A percentile compares a stretch with the other conserved stretches of the same genome.
These are phyloP conservation scores for Malus orientalis DNA, from an alignment of 306 rosid genomes.

Conservation along the genomic window DNA sequence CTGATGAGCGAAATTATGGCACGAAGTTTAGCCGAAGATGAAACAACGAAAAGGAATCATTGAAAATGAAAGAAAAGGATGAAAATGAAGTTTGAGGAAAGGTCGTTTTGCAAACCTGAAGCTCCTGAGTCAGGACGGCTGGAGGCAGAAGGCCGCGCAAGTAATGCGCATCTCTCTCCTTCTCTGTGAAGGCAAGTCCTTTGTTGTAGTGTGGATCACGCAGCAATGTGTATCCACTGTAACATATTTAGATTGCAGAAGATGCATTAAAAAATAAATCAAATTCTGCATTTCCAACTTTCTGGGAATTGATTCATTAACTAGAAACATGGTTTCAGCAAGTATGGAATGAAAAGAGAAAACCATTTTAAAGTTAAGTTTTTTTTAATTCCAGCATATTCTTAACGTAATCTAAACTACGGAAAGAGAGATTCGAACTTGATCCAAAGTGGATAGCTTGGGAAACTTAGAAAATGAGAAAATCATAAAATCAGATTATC, in stretches of 20 bases:
- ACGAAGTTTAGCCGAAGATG: neutral
- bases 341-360: neutral
- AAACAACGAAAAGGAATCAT: neutral
- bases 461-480: neutral
- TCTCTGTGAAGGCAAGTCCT: conserved; percentile 80
- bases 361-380: neutral
- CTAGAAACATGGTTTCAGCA: neutral
- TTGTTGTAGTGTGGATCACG: conserved; percentile 95
- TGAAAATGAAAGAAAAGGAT: neutral
- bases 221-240: conserved; percentile 71
- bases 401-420: too few relatives aligned
- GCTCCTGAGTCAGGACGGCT: conserved; percentile 57
- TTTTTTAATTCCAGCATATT: too few relatives aligned
- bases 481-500: neutral
- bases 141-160: conserved; percentile 96
- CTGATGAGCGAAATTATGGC: conserved; percentile 28
- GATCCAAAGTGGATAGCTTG: too few relatives aligned
- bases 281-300: neutral
- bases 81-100: neutral
- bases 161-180: conserved; percentile 92
- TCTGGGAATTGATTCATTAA: neutral
- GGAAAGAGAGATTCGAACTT: too few relatives aligned
- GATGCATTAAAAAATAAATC: neutral
- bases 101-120: conserved; percentile 48
- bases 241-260: conserved; percentile 8